These are phyloP conservation scores for Tricholoma flavovirens DNA, from an alignment of 768 basidiomycete genomes.

Conservation along the genomic window DNA sequence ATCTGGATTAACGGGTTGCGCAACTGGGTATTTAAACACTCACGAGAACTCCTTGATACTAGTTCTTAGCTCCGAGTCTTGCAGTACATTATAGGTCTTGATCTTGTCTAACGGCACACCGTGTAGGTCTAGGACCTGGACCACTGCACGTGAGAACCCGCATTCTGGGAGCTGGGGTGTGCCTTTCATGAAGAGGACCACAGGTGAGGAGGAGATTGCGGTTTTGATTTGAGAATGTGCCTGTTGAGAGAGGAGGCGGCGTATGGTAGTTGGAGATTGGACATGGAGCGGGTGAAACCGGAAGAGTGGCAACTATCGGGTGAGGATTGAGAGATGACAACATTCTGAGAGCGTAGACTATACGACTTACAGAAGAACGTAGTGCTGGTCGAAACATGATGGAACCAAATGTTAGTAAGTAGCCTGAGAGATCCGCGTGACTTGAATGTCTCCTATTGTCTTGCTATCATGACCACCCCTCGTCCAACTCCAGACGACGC, in stretches of 20 bases:
- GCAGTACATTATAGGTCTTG: conserved; percentile 86
- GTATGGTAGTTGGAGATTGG: conserved; percentile 10
- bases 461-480: conserved; percentile 3
- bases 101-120: conserved; percentile 77
- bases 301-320: conserved; percentile 25
- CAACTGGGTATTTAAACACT: conserved; percentile 29
- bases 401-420: too few relatives aligned
- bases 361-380: conserved; percentile 36
- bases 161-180: conserved; percentile 83
- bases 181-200: conserved; percentile 99
- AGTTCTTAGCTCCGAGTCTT: conserved; percentile 74
- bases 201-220: conserved; percentile 68
- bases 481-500: conserved; percentile 47
- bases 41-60: conserved; percentile 97
- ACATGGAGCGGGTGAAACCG: conserved; percentile 19
- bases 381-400: conserved; percentile 42
- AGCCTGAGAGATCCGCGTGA: too few relatives aligned
- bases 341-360: too few relatives aligned
- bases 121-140: conserved; percentile 84
- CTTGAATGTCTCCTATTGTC: too few relatives aligned
- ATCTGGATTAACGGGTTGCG: neutral
- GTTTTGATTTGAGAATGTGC: conserved; percentile 58
- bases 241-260: conserved; percentile 62
- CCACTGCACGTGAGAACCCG: conserved; percentile 92
- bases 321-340: neutral